Evolutionary conservation across 345 rosid species (phyloP), one percentile per base, ranked within the genome.

Genomic region (Combretum micranthum): DNA sequence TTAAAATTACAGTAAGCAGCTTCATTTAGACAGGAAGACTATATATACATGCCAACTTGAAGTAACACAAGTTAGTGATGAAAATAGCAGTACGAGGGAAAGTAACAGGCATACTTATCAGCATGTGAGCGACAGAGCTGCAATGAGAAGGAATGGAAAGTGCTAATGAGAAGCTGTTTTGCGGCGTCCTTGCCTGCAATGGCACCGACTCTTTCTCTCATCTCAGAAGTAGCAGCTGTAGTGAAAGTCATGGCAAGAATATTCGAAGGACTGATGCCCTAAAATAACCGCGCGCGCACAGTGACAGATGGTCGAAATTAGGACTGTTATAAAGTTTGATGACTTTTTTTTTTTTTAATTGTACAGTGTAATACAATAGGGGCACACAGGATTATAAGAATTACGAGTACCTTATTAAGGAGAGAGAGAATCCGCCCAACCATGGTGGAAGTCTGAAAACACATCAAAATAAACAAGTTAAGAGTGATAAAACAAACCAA

Each of bases 181-280:
- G 87, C 87, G 62, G 70, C 79, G 71, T 82, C 72, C 82, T 88
- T 92, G 72, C 98, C 93, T 55, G 95, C 92, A 61, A 77, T 74
- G 15, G 75, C 71, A 67, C 76, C 83, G 49, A 92, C 76, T 25
- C 95, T 89, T 63, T 86, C 95, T 75, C 92, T 79, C 96, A 92
- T 92, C 83, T 92, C 98, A 56, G n/a, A n/a, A n/a, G 93, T 86
- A 53, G 98, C 98, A 25, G 98, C 92, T 52, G 88, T 92, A 26
- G 98, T 88, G 82, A 92, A 92, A 71, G 98, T 88, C 98, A 88
- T 92, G 15, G 98, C 96, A 70, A 88, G 76, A 66, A 92, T 77
- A 73, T 92, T 92, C 64, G 96, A 83, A 51, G 96, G 81, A n/a
- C 69, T 66, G 37, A 86, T 70, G 37, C 96, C 98, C 98, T 92